phyloP scores from a whole-genome alignment of 371 early-diverging fungal species.

The Mucor mucedo region DNA sequence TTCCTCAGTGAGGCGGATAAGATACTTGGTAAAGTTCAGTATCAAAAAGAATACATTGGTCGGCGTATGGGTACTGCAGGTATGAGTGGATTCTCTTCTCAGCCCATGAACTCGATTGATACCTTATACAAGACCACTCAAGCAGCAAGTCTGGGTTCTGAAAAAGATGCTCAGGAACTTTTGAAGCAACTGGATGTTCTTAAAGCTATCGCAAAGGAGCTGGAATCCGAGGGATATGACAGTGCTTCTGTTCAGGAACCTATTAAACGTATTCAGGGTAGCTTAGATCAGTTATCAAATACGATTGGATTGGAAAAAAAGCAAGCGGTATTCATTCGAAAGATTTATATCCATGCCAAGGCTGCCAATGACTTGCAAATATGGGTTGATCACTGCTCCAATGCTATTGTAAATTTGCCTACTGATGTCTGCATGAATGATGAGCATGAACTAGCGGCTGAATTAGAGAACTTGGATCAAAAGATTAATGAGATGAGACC shows the following conservation, averaged over 20 bases:
- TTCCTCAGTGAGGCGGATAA: conserved; percentile 37
- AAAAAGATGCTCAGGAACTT: conserved; percentile 25
- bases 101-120: conserved; percentile 27
- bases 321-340: conserved; percentile 48
- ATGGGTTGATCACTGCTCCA: conserved; percentile 51
- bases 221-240: conserved; percentile 32
- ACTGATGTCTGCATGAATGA: conserved; percentile 48
- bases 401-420: conserved; percentile 41
- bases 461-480: conserved; percentile 42
- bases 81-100: conserved; percentile 27
- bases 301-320: conserved; percentile 37
- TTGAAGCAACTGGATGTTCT: conserved; percentile 28
- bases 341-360: conserved; percentile 48
- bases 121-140: conserved; percentile 23
- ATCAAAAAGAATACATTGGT: conserved; percentile 31
- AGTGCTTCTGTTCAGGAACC: conserved; percentile 31
- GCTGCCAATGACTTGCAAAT: conserved; percentile 38
- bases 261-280: conserved; percentile 27
- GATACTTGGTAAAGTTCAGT: conserved; percentile 30
- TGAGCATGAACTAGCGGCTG: conserved; percentile 44
- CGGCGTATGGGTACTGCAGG: conserved; percentile 36
- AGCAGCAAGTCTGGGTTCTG: conserved; percentile 22
- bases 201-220: conserved; percentile 28
- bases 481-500: conserved; percentile 43
- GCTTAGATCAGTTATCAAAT: conserved; percentile 32